Evolutionary conservation across 2,329 filamentous ascomycete genomes (phyloP).

Genomic region (Fusarium poae): DNA sequence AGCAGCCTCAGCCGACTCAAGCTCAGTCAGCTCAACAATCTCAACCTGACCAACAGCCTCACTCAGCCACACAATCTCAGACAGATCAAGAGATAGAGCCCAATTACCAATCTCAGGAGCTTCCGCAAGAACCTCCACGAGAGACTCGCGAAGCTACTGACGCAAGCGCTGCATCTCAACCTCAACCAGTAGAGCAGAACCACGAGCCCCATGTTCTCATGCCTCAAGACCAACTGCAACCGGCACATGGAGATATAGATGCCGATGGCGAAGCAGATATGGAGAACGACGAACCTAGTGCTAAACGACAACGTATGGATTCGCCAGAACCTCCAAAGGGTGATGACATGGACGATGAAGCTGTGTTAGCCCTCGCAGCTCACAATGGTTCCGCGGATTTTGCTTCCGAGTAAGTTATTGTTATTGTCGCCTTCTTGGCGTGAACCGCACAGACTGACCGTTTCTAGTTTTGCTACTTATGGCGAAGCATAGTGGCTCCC

Average conservation of each 20-base stretch:
- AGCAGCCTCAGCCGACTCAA: constrained; percentile 20
- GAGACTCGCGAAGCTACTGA: constrained; percentile 26
- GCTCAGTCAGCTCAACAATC: constrained; percentile 16
- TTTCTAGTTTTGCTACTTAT: constrained; percentile 56
- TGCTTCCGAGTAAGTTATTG: constrained; percentile 58
- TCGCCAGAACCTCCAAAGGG: constrained; percentile 51
- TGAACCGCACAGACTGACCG: constrained; percentile 13
- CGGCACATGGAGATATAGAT: constrained; percentile 40
- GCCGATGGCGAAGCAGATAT: constrained; percentile 48
- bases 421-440: background rate
- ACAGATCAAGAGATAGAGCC: constrained; percentile 3
- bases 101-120: constrained; percentile 9
- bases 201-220: constrained; percentile 16
- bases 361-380: constrained; percentile 62
- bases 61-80: background rate
- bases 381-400: constrained; percentile 59
- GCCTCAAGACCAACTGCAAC: constrained; percentile 21
- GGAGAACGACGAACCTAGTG: constrained; percentile 55
- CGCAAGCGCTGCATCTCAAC: constrained; percentile 16
- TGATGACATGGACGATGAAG: constrained; percentile 61
- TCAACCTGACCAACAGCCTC: constrained; percentile 17
- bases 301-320: constrained; percentile 58
- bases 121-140: constrained; percentile 23
- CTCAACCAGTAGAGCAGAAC: constrained; percentile 12
- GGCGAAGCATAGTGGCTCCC: constrained; percentile 55